Conservation (phyloP, 805 yeast genomes). For the Zygotorulaspora danielsina region DNA sequence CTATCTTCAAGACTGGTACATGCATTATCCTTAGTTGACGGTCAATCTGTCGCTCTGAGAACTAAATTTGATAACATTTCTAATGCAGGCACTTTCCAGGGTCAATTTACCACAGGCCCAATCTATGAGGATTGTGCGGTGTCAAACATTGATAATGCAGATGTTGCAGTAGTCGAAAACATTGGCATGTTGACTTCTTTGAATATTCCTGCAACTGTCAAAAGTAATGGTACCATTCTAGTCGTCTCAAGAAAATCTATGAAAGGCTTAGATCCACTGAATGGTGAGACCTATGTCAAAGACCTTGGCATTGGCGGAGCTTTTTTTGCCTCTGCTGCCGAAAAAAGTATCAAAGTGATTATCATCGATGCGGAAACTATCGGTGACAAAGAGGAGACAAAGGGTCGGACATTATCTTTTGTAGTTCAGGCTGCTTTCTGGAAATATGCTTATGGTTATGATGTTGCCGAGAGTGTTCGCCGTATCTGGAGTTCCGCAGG, state of each 20-base stretch:
- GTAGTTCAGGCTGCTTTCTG: conserved; percentile 80
- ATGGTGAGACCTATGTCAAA: conserved; percentile 44
- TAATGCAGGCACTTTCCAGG: conserved; percentile 71
- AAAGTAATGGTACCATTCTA: conserved; percentile 52
- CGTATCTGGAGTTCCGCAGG: conserved; percentile 79
- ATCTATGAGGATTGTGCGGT: conserved; percentile 18
- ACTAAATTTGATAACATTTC: conserved; percentile 67
- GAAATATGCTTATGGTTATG: conserved; percentile 56
- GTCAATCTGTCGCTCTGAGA: conserved; percentile 50
- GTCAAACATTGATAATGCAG: conserved; percentile 51
- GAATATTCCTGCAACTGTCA: conserved; percentile 60
- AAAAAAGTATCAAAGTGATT: conserved; percentile 49
- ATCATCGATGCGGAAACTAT: conserved; percentile 59
- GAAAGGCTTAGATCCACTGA: conserved; percentile 30
- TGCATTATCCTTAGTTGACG: conserved; percentile 59
- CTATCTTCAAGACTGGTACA: conserved; percentile 65
- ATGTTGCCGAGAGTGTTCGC: conserved; percentile 61
- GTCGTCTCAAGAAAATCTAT: conserved; percentile 36
- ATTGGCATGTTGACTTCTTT: conserved; percentile 48
- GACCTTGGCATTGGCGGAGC: conserved; percentile 46
- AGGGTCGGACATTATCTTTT: conserved; percentile 69
- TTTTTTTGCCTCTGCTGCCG: conserved; percentile 50
- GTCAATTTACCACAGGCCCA: conserved; percentile 49
- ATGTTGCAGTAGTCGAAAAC: conserved; percentile 61
- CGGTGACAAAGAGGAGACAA: conserved; percentile 65